Percentiles rank a stretch among this genome's conserved stretches.
phyloP scores from a whole-genome alignment of 768 basidiomycete species.

The Kwoniella europaea region DNA sequence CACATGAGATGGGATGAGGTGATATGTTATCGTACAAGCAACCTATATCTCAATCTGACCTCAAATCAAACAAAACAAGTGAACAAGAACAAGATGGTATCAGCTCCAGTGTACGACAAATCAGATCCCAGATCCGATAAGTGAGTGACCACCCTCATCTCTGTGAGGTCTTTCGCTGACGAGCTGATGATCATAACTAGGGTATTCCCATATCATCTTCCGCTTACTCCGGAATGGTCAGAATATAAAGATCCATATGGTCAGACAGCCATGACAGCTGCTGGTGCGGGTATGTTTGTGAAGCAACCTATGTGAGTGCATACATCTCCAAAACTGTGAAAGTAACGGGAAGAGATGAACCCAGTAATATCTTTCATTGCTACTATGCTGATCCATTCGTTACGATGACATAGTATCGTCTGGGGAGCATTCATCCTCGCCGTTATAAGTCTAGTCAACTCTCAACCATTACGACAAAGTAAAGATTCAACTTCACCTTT shows the following conservation, averaged over 20 bases:
- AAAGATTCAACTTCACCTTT: slow-evolving; percentile 45
- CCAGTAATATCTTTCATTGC: not conserved
- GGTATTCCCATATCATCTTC: slow-evolving; percentile 44
- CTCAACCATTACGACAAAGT: slow-evolving; percentile 37
- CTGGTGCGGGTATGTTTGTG: slow-evolving; percentile 53
- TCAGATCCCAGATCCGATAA: slow-evolving; percentile 43
- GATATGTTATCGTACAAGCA: not conserved
- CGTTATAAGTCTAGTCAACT: slow-evolving; percentile 37
- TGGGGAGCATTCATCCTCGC: slow-evolving; percentile 43
- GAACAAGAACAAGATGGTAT: slow-evolving; percentile 32
- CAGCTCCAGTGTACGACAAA: slow-evolving; percentile 48
- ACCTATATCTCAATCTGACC: not conserved
- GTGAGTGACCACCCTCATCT: slow-evolving; percentile 23
- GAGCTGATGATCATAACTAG: slow-evolving; percentile 13
- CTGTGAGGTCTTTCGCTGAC: not conserved
- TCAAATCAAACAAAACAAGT: too few relatives aligned
- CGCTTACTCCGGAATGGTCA: slow-evolving; percentile 43
- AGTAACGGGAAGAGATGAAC: not conserved
- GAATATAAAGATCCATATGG: slow-evolving; percentile 41
- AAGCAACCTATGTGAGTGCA: slow-evolving; percentile 49
- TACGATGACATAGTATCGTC: slow-evolving; percentile 30
- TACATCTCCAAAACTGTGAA: not conserved
- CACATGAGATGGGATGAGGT: not conserved
- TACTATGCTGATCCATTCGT: not conserved
- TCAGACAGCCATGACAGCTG: slow-evolving; percentile 43